These are phyloP conservation scores for Candida mesenterica DNA, from an alignment of 1,139 yeast species.

Conservation along the genomic window DNA sequence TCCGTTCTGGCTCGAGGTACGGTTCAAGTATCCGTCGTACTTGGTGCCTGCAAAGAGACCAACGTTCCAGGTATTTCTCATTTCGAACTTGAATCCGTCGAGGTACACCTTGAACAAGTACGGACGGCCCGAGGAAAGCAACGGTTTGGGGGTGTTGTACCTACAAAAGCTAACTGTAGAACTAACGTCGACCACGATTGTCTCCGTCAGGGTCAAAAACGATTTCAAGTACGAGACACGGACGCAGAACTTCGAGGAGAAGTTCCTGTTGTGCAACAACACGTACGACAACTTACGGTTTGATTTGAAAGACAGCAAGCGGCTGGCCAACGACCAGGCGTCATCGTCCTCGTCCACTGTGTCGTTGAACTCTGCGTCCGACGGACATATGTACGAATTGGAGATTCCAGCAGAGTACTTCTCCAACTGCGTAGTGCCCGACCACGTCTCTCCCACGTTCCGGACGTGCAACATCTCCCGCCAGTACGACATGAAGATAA, in stretches of 20 bases:
- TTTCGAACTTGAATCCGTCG: constrained; percentile 35
- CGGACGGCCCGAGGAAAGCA: constrained; percentile 39
- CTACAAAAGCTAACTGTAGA: constrained; percentile 38
- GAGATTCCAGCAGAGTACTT: constrained; percentile 45
- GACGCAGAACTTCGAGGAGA: constrained; percentile 11
- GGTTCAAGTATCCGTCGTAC: constrained; percentile 48
- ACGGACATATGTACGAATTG: constrained; percentile 34
- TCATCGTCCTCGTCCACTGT: constrained; percentile 23
- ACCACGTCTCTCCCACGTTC: constrained; percentile 53
- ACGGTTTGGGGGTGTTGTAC: constrained; percentile 49
- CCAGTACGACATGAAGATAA: constrained; percentile 42
- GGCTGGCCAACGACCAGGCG: constrained; percentile 12
- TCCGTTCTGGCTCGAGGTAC: constrained; percentile 44
- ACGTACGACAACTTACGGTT: constrained; percentile 35
- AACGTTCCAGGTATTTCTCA: constrained; percentile 36
- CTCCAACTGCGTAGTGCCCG: constrained; percentile 47
- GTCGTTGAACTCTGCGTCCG: constrained; percentile 18
- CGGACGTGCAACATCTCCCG: constrained; percentile 57
- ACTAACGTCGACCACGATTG: constrained; percentile 30
- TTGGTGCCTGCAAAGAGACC: constrained; percentile 44
- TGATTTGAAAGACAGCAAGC: constrained; percentile 38
- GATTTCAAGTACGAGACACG: constrained; percentile 12
- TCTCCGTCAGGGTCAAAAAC: constrained; percentile 38
- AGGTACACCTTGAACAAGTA: constrained; percentile 36
- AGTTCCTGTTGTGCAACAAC: constrained; percentile 30